A percentile compares a stretch with the other conserved stretches of the same genome.
These are phyloP conservation scores for Venturia nashicola DNA, from an alignment of 2,329 filamentous ascomycete genomes.

Conservation along the genomic window DNA sequence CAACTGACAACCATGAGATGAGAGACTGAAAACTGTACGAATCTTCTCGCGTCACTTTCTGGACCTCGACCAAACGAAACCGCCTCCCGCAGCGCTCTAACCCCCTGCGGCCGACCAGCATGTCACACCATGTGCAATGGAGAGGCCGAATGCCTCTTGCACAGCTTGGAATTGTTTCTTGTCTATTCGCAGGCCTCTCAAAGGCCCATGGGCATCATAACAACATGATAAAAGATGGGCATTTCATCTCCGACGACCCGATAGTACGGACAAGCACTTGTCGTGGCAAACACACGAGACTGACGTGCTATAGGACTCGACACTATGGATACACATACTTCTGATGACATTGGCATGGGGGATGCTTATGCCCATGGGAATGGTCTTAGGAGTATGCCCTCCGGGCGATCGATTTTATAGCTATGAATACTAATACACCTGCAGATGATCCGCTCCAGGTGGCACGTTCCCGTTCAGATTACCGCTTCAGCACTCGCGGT, in stretches of 20 bases:
- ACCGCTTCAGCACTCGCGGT: conserved; percentile 64
- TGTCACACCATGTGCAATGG: conserved; percentile 4
- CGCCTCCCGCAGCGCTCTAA: not conserved
- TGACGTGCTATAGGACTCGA: conserved; percentile 46
- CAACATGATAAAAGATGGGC: conserved; percentile 26
- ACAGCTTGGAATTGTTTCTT: not conserved
- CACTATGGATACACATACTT: conserved; percentile 88
- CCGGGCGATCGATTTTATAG: conserved; percentile 9
- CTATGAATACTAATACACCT: conserved; percentile 10
- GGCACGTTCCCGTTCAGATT: conserved; percentile 85
- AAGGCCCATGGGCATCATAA: conserved; percentile 26
- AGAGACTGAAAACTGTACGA: not conserved
- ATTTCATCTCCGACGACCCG: conserved; percentile 23
- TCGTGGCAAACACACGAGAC: conserved; percentile 12
- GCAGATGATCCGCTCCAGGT: conserved; percentile 77
- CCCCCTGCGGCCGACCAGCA: not conserved
- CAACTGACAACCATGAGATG: not conserved
- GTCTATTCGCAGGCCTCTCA: not conserved
- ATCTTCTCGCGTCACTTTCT: not conserved
- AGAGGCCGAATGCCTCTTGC: not conserved
- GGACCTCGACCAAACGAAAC: conserved; percentile 3
- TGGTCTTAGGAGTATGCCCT: conserved; percentile 74
- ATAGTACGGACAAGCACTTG: conserved; percentile 17
- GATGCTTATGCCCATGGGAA: conserved; percentile 82
- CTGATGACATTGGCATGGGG: conserved; percentile 81